Percentiles rank a stretch among this genome's conserved stretches.
Conservation (phyloP, 2,329 filamentous ascomycete genomes). For the Neonectria neomacrospora region DNA sequence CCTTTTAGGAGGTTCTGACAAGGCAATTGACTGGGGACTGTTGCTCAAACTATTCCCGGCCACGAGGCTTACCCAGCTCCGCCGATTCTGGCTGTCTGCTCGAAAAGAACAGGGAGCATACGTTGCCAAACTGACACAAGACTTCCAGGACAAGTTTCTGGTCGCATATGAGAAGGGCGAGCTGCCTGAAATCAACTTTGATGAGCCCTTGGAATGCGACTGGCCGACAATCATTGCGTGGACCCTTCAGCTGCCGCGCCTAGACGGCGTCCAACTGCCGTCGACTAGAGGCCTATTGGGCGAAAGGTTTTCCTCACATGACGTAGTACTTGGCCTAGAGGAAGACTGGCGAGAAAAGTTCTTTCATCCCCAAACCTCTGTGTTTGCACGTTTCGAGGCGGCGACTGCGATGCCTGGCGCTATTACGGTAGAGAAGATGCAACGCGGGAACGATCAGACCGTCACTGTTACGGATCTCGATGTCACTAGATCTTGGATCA, state of each 20-base stretch:
- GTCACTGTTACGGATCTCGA: slow-evolving; percentile 47
- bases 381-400: slow-evolving; percentile 68
- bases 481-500: slow-evolving; percentile 68
- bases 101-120: slow-evolving; percentile 62
- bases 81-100: slow-evolving; percentile 65
- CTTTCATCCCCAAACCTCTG: slow-evolving; percentile 63
- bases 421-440: slow-evolving; percentile 39
- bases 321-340: slow-evolving; percentile 45
- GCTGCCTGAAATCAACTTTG: slow-evolving; percentile 70
- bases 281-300: slow-evolving; percentile 57
- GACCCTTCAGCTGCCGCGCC: slow-evolving; percentile 65
- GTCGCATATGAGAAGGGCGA: slow-evolving; percentile 72
- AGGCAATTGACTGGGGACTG: slow-evolving; percentile 70
- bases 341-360: slow-evolving; percentile 67
- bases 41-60: slow-evolving; percentile 66
- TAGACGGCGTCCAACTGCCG: slow-evolving; percentile 61
- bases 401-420: slow-evolving; percentile 61
- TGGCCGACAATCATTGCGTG: slow-evolving; percentile 75
- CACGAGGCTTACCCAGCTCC: slow-evolving; percentile 61
- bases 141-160: slow-evolving; percentile 74
- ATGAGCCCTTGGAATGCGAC: slow-evolving; percentile 72
- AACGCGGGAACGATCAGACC: slow-evolving; percentile 8
- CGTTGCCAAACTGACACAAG: slow-evolving; percentile 64
- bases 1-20: slow-evolving; percentile 69
- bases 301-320: slow-evolving; percentile 54